Evolutionary conservation across 83 land plant species (phyloP).

Genomic region (Thuja plicata): DNA sequence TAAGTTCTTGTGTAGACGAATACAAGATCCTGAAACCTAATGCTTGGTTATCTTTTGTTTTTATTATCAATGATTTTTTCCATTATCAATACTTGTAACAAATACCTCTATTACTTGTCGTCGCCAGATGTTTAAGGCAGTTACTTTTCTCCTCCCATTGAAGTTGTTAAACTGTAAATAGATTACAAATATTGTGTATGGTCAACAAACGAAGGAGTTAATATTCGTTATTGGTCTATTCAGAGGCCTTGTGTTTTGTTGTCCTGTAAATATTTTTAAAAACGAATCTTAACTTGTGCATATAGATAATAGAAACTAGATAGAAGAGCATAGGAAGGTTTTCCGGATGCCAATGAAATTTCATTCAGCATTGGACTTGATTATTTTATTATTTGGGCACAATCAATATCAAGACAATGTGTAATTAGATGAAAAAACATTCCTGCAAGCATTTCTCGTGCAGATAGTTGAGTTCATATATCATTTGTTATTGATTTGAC

Average conservation of each 20-base stretch:
- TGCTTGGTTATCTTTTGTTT: neutral
- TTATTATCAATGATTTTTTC: neutral
- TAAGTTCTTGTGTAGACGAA: neutral
- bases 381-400: neutral
- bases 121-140: neutral
- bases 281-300: neutral
- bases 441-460: neutral
- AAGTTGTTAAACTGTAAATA: neutral
- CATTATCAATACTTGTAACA: slow-evolving; percentile 1
- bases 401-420: neutral
- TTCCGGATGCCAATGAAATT: neutral
- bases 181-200: neutral
- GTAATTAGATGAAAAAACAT: neutral
- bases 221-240: neutral
- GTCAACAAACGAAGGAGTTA: neutral
- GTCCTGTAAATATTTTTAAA: neutral
- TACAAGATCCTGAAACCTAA: neutral
- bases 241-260: neutral
- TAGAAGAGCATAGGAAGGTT: neutral
- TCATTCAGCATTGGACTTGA: neutral
- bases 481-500: neutral
- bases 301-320: neutral
- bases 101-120: neutral
- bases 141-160: neutral
- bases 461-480: neutral